Base-by-base conservation (phyloP, 2,329 filamentous ascomycete species). In the Aspergillus sp. region DNA sequence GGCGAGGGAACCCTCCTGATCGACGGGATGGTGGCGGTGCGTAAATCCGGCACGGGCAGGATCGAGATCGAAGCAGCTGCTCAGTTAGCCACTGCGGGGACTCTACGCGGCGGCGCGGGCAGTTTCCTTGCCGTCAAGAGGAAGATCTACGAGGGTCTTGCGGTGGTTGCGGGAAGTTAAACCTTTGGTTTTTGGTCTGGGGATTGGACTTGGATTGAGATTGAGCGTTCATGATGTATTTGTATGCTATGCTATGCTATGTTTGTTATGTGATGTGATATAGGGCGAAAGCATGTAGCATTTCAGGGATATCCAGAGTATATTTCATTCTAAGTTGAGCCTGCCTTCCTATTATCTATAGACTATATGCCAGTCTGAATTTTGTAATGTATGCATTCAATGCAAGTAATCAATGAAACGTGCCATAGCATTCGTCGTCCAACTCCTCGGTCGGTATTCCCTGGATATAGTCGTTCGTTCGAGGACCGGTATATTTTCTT, bases 111-210 rank as follows among this genome's bases (percentile, higher is more conserved):
- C 31, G 78, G 82, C 54, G 86, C 86, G 59, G 82, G 82, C 46
- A 92, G 90, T 39, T 96, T 97, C 71, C 91, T 92, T 71, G 90
- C 90, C 55, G 94, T 98, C 10, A 91, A 91, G 78, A 88, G 83
- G 77, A 92, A 91, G 76, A 96, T 99, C 65, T 99, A 99, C 74
- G 91, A 96, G 67, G 93, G 92, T 9, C 77, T 99, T 72, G 95
- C 95, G 36, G 91, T 98, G 60, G 93, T 99, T 65, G 89, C 90
- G 16, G 91, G 90, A 50, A 85, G 83, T 52, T 91, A 74, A 52
- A 4, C n/a, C 24, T n/a, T 16, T n/a, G 22, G 20, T 20, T 39
- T 14, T 2, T 31, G 7, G 18, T 18, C 10, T 3, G 49, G 26
- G 29, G 39, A 11, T 22, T 3, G 22, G 22, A 22, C 22, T 46